Evolutionary conservation across 352 stramenopile species (phyloP), one percentile per base, ranked within the genome.

Genomic region (Phytophthora colocasiae): DNA sequence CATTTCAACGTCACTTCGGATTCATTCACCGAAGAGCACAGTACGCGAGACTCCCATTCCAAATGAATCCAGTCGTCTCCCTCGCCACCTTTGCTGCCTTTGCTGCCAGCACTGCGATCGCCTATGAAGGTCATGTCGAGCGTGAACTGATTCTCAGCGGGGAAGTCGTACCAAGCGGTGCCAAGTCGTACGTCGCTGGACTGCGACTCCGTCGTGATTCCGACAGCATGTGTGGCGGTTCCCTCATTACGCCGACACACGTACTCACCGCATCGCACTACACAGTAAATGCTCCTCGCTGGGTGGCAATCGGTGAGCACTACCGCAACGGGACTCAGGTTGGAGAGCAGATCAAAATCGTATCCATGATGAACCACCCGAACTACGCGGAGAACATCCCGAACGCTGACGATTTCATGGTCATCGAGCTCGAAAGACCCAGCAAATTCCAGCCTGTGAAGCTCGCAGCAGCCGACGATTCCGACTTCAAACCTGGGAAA

Each of bases 381-480:
- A 65, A 60, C 26, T 73, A 69, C 26, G 50, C 38, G 0, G 46
- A 72, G 26, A 58, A 49, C 9, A 27, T 66, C 0, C 9, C 22
- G 22, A 24, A 60, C 15, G 45, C 68, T 3, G 45, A 62, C 11
- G 68, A 80, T 19, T 85, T 81, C 60, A 52, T 80, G 32, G 58
- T 92, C 5, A 24, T 92, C 10, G 73, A 78, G 39, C 75, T 83
- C 14, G 67, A 67, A 39, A 72, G 32, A 29, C 56, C 66, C 1
- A 78, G 67, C 41, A 76, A 59, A 7, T 77, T 61, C n/a, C 6
- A 69, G 6, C 71, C 76, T 8, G 76, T 84, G 32, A 58, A 50
- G 31, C 49, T 84, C 11, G 75, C 59, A 5, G 38, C 58, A 7
- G 66, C 49, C 0, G 56, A 71, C 24, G 63, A 71, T 31, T 71